Conservation (phyloP, 2,329 filamentous ascomycete species). For the Fusarium sp. region DNA sequence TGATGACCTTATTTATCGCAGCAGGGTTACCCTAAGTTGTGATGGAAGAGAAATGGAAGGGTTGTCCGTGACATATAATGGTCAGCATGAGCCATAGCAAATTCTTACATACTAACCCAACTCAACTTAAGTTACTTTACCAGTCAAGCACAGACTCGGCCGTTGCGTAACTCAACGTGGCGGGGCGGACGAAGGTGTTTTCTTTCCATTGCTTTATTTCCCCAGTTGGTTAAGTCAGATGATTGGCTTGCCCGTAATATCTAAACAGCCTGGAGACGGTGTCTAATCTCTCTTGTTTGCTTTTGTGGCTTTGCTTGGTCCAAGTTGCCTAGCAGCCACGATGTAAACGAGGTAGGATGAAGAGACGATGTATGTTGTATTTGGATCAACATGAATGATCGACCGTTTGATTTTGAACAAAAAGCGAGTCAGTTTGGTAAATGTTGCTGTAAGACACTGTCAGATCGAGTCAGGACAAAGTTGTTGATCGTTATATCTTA, state of each 20-base stretch:
- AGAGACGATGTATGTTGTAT: conserved; percentile 7
- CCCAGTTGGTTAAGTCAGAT: background rate
- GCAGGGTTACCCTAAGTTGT: background rate
- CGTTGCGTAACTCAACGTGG: conserved; percentile 25
- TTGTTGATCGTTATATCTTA: no score
- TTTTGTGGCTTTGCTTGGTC: conserved; percentile 12
- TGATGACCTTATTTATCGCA: background rate
- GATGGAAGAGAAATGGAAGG: background rate
- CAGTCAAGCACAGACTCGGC: conserved; percentile 20
- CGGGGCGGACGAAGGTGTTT: conserved; percentile 14
- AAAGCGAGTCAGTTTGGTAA: background rate
- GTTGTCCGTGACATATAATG: background rate
- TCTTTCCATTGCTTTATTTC: background rate
- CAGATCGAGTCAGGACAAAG: background rate
- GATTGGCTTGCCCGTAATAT: conserved; percentile 21
- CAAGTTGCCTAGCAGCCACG: conserved; percentile 21
- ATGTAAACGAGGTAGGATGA: background rate
- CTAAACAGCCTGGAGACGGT: background rate
- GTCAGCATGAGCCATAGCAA: background rate
- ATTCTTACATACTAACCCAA: background rate
- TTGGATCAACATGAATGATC: conserved; percentile 26
- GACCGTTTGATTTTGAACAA: background rate
- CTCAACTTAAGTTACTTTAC: background rate
- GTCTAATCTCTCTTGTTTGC: conserved; percentile 8
- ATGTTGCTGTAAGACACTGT: background rate